A percentile compares a stretch with the other conserved stretches of the same genome.
These are phyloP conservation scores for Cornus florida DNA, from an alignment of 148 eudicot species.

Conservation along the genomic window DNA sequence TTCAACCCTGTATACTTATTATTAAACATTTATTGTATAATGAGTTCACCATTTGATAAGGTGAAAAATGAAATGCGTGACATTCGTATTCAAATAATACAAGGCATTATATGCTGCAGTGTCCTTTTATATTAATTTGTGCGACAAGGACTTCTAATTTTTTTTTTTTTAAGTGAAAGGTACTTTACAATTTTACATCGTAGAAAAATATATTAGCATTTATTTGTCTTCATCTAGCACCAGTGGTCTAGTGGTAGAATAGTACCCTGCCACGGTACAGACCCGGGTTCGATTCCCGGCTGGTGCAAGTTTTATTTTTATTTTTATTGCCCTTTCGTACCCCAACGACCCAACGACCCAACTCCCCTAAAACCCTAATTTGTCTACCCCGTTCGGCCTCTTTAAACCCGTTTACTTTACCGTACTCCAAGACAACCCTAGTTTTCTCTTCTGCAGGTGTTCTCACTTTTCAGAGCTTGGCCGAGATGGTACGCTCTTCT, in stretches of 20 bases:
- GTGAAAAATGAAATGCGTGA: too few species aligned
- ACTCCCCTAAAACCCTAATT: not conserved
- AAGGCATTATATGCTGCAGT: too few species aligned
- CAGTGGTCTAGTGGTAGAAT: conserved; percentile 77
- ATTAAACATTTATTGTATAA: too few species aligned
- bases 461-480: not conserved
- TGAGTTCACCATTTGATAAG: too few species aligned
- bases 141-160: too few species aligned
- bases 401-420: not conserved
- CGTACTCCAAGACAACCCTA: not conserved
- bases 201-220: too few species aligned
- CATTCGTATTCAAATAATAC: too few species aligned
- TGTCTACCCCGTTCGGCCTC: not conserved
- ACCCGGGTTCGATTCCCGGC: conserved; percentile 80
- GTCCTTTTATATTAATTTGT: too few species aligned
- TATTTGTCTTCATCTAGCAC: conserved; percentile 28
- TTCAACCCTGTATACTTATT: too few species aligned
- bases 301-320: conserved; percentile 33
- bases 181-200: too few species aligned
- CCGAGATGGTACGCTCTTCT: not conserved
- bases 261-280: conserved; percentile 80
- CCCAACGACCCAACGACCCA: not conserved
- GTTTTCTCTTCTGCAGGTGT: not conserved
- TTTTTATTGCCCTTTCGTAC: not conserved
- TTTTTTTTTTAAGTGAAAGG: too few species aligned